Percentiles rank a stretch among this genome's conserved stretches.
Evolutionary conservation across 495 filamentous ascomycete species (phyloP).

Genomic region (Extremus antarcticus): DNA sequence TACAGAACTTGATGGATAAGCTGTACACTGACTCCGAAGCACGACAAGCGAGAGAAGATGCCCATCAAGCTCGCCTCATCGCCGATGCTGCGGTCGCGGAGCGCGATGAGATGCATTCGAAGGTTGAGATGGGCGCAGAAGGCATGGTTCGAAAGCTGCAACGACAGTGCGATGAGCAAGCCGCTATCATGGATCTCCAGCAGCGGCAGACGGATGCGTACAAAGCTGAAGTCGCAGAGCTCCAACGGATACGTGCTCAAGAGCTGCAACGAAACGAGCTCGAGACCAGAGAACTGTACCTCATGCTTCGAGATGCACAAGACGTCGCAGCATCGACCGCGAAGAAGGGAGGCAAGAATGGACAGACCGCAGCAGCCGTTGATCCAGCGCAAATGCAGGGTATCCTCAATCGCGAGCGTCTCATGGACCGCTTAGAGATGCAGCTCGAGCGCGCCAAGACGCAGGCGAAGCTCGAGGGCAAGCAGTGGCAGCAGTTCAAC

Average conservation of each 20-base stretch:
- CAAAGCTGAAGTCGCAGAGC: conserved; percentile 77
- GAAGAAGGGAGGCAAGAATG: conserved; percentile 51
- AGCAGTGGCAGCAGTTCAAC: conserved; percentile 71
- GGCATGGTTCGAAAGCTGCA: conserved; percentile 89
- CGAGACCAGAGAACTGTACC: conserved; percentile 90
- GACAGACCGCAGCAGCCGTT: conserved; percentile 43
- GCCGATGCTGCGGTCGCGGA: conserved; percentile 93
- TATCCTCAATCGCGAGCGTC: conserved; percentile 79
- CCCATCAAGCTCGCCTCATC: conserved; percentile 75
- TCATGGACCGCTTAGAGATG: conserved; percentile 86
- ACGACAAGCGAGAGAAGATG: conserved; percentile 79
- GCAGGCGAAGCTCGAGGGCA: conserved; percentile 93
- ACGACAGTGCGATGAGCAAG: conserved; percentile 84
- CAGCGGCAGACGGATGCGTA: conserved; percentile 71
- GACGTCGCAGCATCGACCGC: conserved; percentile 62
- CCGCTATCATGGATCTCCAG: conserved; percentile 79
- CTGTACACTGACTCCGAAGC: conserved; percentile 95
- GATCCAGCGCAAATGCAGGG: conserved; percentile 72
- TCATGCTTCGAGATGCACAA: conserved; percentile 97
- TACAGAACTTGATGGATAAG: conserved; percentile 87
- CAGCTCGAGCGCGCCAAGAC: conserved; percentile 96
- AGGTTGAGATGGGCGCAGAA: conserved; percentile 85
- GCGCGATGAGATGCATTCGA: conserved; percentile 89
- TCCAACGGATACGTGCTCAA: conserved; percentile 76
- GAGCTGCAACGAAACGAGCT: conserved; percentile 91